Evolutionary conservation across 441 rosid species (phyloP).

Genomic region (Sinapis alba): DNA sequence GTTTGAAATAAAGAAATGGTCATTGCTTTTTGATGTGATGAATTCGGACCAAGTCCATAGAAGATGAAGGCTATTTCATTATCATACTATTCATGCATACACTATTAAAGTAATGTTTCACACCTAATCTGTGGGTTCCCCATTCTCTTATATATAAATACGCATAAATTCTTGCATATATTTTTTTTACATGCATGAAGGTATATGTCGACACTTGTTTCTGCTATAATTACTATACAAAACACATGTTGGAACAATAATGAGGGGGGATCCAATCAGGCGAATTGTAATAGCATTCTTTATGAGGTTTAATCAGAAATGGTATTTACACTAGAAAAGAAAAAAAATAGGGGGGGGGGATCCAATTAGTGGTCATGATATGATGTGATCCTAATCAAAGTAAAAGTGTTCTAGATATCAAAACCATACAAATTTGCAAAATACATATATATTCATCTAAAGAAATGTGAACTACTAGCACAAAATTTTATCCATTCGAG

Average conservation of each 20-base stretch:
- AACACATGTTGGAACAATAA: background rate
- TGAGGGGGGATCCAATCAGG: background rate
- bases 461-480: background rate
- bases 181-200: background rate
- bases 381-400: constrained; percentile 13
- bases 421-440: background rate
- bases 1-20: constrained; percentile 31
- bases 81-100: constrained; percentile 39
- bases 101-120: constrained; percentile 17
- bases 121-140: constrained; percentile 44
- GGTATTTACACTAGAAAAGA: too few relatives aligned
- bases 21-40: constrained; percentile 41
- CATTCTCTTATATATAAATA: background rate
- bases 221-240: background rate
- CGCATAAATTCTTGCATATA: constrained; percentile 1
- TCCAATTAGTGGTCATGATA: constrained; percentile 2
- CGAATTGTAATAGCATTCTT: too few relatives aligned
- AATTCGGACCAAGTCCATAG: constrained; percentile 55
- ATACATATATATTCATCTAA: background rate
- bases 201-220: constrained; percentile 5
- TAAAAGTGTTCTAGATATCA: background rate
- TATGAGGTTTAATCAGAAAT: too few relatives aligned
- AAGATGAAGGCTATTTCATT: constrained; percentile 60
- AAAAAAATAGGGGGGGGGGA: background rate
- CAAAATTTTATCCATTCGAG: background rate